A percentile compares a stretch with the other conserved stretches of the same genome.
phyloP scores from a whole-genome alignment of 495 filamentous ascomycete genomes.

The Podospora anserina region DNA sequence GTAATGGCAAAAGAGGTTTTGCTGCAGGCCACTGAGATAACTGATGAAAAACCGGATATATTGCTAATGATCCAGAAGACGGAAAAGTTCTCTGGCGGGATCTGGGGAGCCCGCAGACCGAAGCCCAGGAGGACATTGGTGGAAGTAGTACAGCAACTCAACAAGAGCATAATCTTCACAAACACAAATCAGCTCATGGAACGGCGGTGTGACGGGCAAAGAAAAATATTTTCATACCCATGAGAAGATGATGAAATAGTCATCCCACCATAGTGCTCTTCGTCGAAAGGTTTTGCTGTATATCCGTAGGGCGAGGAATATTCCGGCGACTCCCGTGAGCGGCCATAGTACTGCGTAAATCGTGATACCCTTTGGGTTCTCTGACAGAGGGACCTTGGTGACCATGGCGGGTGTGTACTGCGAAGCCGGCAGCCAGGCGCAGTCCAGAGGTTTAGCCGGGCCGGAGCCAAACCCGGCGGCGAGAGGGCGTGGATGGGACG shows the following conservation, averaged over 20 bases:
- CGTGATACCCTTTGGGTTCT: slow-evolving; percentile 12
- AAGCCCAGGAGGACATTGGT: slow-evolving; percentile 20
- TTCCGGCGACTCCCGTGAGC: slow-evolving; percentile 23
- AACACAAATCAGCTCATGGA: background rate
- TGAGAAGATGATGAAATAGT: slow-evolving; percentile 32
- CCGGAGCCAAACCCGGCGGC: slow-evolving; percentile 3
- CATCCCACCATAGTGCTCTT: slow-evolving; percentile 34
- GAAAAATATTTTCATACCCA: slow-evolving; percentile 29
- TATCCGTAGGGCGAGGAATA: slow-evolving; percentile 32
- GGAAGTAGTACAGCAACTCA: slow-evolving; percentile 12
- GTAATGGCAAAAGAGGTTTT: slow-evolving; percentile 40
- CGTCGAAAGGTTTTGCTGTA: slow-evolving; percentile 33
- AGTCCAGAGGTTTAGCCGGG: background rate
- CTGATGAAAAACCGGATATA: slow-evolving; percentile 23
- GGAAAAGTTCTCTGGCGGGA: slow-evolving; percentile 19
- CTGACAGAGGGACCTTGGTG: slow-evolving; percentile 10
- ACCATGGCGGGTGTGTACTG: slow-evolving; percentile 11
- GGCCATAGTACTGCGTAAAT: slow-evolving; percentile 27
- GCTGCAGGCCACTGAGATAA: slow-evolving; percentile 28
- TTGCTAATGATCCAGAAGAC: slow-evolving; percentile 21
- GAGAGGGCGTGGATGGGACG: background rate
- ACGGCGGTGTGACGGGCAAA: too few relatives aligned
- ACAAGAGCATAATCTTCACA: slow-evolving; percentile 19
- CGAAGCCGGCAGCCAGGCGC: slow-evolving; percentile 2
- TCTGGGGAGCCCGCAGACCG: slow-evolving; percentile 12